Evolutionary conservation across 352 stramenopile genomes (phyloP).

Genomic region (Phytophthora quininea): DNA sequence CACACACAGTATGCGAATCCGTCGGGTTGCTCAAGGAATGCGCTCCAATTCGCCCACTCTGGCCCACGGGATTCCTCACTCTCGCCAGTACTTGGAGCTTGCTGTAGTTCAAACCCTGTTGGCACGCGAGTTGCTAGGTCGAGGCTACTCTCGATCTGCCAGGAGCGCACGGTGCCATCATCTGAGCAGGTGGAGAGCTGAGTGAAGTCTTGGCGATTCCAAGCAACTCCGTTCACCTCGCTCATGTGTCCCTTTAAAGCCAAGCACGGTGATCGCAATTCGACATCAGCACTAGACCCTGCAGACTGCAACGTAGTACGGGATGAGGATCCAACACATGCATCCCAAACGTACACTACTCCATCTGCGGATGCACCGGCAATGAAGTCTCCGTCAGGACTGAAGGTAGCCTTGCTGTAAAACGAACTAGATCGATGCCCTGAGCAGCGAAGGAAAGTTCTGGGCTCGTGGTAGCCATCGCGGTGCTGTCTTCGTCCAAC

Average conservation of each 20-base stretch:
- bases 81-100: conserved; percentile 1
- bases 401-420: conserved; percentile 68
- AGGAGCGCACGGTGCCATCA: conserved; percentile 64
- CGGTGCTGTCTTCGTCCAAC: conserved; percentile 20
- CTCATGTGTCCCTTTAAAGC: conserved; percentile 66
- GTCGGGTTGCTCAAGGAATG: conserved; percentile 39
- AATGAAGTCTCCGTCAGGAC: conserved; percentile 66
- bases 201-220: conserved; percentile 55
- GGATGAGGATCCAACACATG: conserved; percentile 20
- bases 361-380: conserved; percentile 58
- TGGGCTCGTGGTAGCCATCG: conserved; percentile 4
- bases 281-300: conserved; percentile 2
- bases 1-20: conserved; percentile 38
- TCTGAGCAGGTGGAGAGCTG: conserved; percentile 66
- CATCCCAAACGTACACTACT: conserved; percentile 67
- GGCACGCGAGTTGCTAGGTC: background rate
- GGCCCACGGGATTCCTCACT: conserved; percentile 6
- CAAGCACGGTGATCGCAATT: conserved; percentile 31
- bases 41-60: conserved; percentile 41
- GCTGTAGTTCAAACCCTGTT: conserved; percentile 24
- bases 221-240: conserved; percentile 75
- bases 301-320: conserved; percentile 2
- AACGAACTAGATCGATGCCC: conserved; percentile 70
- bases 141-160: conserved; percentile 33
- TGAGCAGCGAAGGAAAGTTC: conserved; percentile 41